Base-by-base conservation (phyloP, 345 rosid species). In the Lepidium sativum region DNA sequence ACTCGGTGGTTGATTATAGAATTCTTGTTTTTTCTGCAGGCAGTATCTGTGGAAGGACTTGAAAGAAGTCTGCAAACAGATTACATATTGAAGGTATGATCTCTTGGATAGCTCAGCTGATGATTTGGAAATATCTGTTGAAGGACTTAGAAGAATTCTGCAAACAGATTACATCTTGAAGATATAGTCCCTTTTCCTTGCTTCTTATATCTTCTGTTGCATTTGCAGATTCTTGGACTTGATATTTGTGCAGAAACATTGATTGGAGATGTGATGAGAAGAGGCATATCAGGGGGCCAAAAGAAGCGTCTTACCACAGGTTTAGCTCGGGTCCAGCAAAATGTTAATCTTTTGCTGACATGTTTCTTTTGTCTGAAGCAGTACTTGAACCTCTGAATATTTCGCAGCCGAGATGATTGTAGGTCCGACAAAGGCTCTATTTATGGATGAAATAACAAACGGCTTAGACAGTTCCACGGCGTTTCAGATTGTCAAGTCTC, bases 391-490 rank as follows among this genome's bases (percentile, higher is more conserved):
- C 39, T 52, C 55, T 48, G 42, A 37, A 8, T 14, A 14, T 55
- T 51, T 43, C 51, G 31, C 60, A 86, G 92, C 89, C 25, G 89
- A 86, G 76, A 86, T 86, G 92, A 75, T 86, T 16, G 86, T 83
- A 49, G 92, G 89, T 63, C 85, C 89, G 0, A 71, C 83, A 14
- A 81, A 67, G 68, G 86, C 82, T 5, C 15, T 82, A 48, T 77
- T 81, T 61, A 87, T 87, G 90, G 90, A 82, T 63, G 90, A 84
- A 75, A 85, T 85, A 60, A 84, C 97, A 7, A 88, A 87, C 8
- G 96, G 96, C 20, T 62, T 91, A 51, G 89, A 91, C 68, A 91
- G 87, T 65, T 86, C 97, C n/a, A 91, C 94, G 2, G 87, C 97
- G 31, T 88, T 63, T 56, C 87, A 84, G 50, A 86, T 91, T 41